Evolutionary conservation across 2,329 filamentous ascomycete species (phyloP).

Genomic region (Lomentospora prolificans): DNA sequence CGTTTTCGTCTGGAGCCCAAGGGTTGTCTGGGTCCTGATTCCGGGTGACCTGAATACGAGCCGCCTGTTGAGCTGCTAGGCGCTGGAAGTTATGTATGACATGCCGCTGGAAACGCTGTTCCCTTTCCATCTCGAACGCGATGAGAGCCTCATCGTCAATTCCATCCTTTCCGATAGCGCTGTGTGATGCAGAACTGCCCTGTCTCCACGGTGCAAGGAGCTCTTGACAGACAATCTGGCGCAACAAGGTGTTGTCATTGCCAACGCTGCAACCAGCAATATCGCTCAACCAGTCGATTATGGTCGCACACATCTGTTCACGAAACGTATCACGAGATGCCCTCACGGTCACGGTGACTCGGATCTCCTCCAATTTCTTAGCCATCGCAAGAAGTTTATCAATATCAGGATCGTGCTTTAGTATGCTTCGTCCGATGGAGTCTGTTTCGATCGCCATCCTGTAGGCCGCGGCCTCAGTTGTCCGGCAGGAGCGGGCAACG

Average conservation of each 20-base stretch:
- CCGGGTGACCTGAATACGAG: constrained; percentile 13
- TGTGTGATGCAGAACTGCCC: constrained; percentile 76
- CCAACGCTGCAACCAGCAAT: constrained; percentile 84
- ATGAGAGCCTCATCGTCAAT: constrained; percentile 71
- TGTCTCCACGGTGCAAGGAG: constrained; percentile 78
- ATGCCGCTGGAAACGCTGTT: constrained; percentile 25
- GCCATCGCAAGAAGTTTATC: constrained; percentile 66
- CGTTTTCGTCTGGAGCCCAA: constrained; percentile 36
- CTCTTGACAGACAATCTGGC: constrained; percentile 81
- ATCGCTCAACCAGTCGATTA: constrained; percentile 92
- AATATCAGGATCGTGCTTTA: constrained; percentile 67
- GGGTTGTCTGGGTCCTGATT: constrained; percentile 17
- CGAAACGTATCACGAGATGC: constrained; percentile 91
- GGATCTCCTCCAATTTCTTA: constrained; percentile 85
- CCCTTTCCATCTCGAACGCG: constrained; percentile 32
- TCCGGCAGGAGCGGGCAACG: constrained; percentile 78
- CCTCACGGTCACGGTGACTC: constrained; percentile 88
- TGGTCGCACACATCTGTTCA: constrained; percentile 97
- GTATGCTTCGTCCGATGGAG: constrained; percentile 73
- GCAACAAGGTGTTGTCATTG: constrained; percentile 66
- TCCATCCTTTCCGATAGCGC: constrained; percentile 64
- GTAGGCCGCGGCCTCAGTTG: constrained; percentile 57
- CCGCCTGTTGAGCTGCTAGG: constrained; percentile 14
- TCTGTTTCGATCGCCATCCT: constrained; percentile 81
- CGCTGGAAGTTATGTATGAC: constrained; percentile 21